Conservation (phyloP, 768 basidiomycete genomes). For the Kwoniella mangroviensis region DNA sequence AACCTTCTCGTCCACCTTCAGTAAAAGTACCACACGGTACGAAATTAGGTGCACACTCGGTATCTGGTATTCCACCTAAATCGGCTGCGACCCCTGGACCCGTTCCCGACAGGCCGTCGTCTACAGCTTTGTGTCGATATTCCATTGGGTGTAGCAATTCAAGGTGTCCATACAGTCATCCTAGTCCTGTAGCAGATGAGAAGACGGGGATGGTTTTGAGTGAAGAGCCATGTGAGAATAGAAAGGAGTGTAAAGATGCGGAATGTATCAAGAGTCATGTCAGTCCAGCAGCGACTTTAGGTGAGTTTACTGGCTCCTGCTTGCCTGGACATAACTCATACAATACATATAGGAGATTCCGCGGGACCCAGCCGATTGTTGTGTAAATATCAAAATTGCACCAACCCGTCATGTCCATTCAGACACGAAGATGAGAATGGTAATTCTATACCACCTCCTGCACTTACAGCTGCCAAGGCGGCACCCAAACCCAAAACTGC, state of each 20-base stretch:
- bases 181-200: slow-evolving; percentile 92
- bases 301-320: slow-evolving; percentile 57
- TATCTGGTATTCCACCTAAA: slow-evolving; percentile 43
- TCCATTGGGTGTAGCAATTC: slow-evolving; percentile 87
- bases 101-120: slow-evolving; percentile 57
- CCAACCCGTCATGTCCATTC: slow-evolving; percentile 57
- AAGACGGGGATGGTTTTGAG: slow-evolving; percentile 94
- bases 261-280: slow-evolving; percentile 92
- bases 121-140: slow-evolving; percentile 79
- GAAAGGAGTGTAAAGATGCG: slow-evolving; percentile 86
- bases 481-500: slow-evolving; percentile 20
- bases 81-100: slow-evolving; percentile 32
- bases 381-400: slow-evolving; percentile 58
- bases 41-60: slow-evolving; percentile 49
- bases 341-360: slow-evolving; percentile 33
- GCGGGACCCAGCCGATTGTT: slow-evolving; percentile 50
- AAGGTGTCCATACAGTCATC: slow-evolving; percentile 88
- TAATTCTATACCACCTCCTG: slow-evolving; percentile 55
- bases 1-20: slow-evolving; percentile 32
- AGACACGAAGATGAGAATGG: slow-evolving; percentile 57
- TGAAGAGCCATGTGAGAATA: slow-evolving; percentile 88
- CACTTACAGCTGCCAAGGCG: slow-evolving; percentile 45
- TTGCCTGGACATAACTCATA: too few species aligned
- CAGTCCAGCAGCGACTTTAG: slow-evolving; percentile 78
- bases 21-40: slow-evolving; percentile 47